Evolutionary conservation across 2,329 filamentous ascomycete genomes (phyloP).

Genomic region (Sclerotiophoma versabilis): DNA sequence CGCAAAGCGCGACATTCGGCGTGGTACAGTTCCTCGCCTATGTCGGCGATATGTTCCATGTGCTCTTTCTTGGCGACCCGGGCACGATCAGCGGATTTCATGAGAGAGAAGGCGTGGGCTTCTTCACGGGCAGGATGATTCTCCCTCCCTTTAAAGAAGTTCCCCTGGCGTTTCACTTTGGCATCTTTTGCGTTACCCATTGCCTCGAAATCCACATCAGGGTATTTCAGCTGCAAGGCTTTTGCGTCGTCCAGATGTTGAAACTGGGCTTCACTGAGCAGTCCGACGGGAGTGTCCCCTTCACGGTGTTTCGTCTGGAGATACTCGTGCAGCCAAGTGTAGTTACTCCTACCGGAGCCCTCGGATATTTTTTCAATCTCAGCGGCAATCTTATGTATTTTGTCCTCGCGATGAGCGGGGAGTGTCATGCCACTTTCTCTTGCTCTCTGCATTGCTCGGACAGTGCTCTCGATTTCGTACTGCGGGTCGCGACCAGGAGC

Average conservation of each 20-base stretch:
- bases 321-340: conserved; percentile 24
- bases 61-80: conserved; percentile 7
- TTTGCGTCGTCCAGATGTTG: conserved; percentile 13
- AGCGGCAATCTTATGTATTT: conserved; percentile 36
- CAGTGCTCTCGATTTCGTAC: conserved; percentile 39
- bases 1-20: conserved; percentile 38
- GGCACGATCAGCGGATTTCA: conserved; percentile 6
- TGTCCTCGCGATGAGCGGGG: conserved; percentile 35
- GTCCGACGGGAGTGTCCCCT: conserved; percentile 30
- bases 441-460: conserved; percentile 31
- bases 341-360: conserved; percentile 27
- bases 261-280: conserved; percentile 21
- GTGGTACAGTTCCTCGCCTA: conserved; percentile 37
- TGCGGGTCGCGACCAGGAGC: conserved; percentile 35
- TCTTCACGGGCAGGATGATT: conserved; percentile 17
- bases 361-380: conserved; percentile 29
- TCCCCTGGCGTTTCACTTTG: background rate
- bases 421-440: conserved; percentile 32
- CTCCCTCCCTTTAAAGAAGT: background rate
- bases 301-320: conserved; percentile 29
- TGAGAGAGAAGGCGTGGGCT: conserved; percentile 1
- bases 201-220: conserved; percentile 17
- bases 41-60: conserved; percentile 29
- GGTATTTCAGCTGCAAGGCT: conserved; percentile 19
- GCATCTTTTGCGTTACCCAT: conserved; percentile 1